These are phyloP conservation scores for Carex scoparia DNA, from an alignment of 176 grass and related monocot species.

Conservation along the genomic window DNA sequence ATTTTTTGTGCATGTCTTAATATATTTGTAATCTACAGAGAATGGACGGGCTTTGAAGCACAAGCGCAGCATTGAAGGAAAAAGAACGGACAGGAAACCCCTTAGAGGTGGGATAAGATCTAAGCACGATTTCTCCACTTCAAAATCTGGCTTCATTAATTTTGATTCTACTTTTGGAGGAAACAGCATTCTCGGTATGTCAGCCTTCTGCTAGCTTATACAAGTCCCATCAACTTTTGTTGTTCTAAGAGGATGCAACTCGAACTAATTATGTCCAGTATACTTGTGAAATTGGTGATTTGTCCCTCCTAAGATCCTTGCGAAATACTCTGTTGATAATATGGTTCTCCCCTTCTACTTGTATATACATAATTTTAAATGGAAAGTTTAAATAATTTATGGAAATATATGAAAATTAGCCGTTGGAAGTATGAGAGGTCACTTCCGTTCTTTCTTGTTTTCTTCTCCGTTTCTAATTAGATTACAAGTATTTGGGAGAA, in stretches of 20 bases:
- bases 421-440: background rate
- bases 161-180: constrained; percentile 65
- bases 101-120: constrained; percentile 62
- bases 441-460: background rate
- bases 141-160: constrained; percentile 65
- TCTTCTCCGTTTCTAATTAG: background rate
- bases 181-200: constrained; percentile 69
- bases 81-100: constrained; percentile 83
- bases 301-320: constrained; percentile 14
- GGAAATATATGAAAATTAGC: constrained; percentile 1
- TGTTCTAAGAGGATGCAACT: background rate
- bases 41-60: constrained; percentile 69
- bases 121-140: constrained; percentile 75
- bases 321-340: constrained; percentile 3
- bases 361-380: constrained; percentile 10
- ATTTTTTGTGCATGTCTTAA: constrained; percentile 17
- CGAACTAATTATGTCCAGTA: background rate
- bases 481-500: background rate
- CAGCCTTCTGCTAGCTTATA: constrained; percentile 27
- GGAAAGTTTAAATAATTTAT: background rate
- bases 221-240: constrained; percentile 13
- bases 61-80: constrained; percentile 67
- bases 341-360: background rate
- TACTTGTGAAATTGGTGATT: background rate
- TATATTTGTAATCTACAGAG: constrained; percentile 50